These are phyloP conservation scores for Lathyrus sativus DNA, from an alignment of 306 rosid genomes.

Conservation along the genomic window DNA sequence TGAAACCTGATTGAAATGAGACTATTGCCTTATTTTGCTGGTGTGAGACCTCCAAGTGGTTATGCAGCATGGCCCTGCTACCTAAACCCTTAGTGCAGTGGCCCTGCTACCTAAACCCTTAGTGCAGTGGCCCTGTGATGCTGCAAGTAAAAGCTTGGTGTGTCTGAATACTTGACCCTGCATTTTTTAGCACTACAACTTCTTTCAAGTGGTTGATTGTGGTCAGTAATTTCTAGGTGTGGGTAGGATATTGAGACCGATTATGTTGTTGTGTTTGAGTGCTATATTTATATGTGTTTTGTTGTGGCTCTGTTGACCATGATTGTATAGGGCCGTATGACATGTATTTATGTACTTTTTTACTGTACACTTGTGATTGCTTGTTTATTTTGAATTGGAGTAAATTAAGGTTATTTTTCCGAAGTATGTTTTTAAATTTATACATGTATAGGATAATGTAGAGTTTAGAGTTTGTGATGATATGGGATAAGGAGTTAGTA, in stretches of 20 bases:
- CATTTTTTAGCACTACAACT: not conserved
- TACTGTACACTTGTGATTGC: not conserved
- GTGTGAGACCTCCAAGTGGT: conserved; percentile 3
- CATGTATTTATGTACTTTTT: not conserved
- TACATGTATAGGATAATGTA: not conserved
- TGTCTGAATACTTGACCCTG: not conserved
- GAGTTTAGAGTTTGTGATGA: not conserved
- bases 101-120: too few species aligned
- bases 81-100: conserved; percentile 5
- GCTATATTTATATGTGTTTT: not conserved
- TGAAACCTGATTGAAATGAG: conserved; percentile 2
- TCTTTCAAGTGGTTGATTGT: conserved; percentile 5
- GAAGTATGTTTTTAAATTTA: not conserved
- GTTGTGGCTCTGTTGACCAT: not conserved
- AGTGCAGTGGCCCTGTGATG: conserved; percentile 1
- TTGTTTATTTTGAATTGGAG: not conserved
- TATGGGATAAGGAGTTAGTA: not conserved
- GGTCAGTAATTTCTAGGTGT: conserved; percentile 10
- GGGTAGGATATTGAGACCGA: not conserved
- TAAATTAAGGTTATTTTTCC: not conserved
- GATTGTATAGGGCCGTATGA: not conserved
- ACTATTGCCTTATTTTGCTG: conserved; percentile 2
- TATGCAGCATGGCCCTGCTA: conserved; percentile 14
- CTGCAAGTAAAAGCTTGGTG: not conserved
- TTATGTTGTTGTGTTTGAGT: conserved; percentile 18